Base-by-base conservation (phyloP, 495 filamentous ascomycete species). In the Penicillium canariense region DNA sequence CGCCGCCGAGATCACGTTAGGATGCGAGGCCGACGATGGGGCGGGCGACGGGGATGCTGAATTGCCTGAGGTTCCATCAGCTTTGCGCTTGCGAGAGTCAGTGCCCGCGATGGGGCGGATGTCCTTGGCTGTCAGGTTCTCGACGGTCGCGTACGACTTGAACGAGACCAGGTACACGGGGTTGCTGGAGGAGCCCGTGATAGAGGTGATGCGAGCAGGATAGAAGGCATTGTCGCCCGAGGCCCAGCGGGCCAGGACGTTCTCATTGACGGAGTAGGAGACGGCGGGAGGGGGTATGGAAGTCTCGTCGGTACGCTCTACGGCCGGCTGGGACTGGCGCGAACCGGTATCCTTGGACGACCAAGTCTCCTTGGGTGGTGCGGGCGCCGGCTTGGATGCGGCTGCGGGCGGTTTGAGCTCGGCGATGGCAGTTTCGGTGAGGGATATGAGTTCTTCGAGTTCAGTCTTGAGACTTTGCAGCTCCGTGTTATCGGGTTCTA, bases 111-210 rank as follows among this genome's bases (percentile, higher is more conserved):
- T 71, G 49, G 92, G 87, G 56, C 87, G 87, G 65, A 98, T 87
- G 66, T 96, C 90, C 73, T 90, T 88, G 53, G 84, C 80, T 46
- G 87, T 82, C 56, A 97, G 75, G 40, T 89, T 95, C 72, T 97
- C 90, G 40, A 90, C 90, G 14, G 83, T 91, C 31, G 59, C 64
- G 65, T 97, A 97, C 50, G 80, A 87, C 71, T 93, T 91, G 79
- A 97, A 98, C 47, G 86, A 93, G 56, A 98, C 93, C 45, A 88
- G 85, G 68, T 97, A 98, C 46, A 96, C 85, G 14, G 93, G 95
- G 30, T 87, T 87, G 48, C 84, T 87, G 17, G 86, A 86, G 4
- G 90, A 94, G 56, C 94, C 94, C 32, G 92, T 97, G 59, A 96
- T 92, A 27, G 88, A 91, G 15, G 88, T 94, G 71, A 98, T 95